Base-by-base conservation (phyloP, 768 basidiomycete species). In the Sporobolomyces pararoseus region DNA sequence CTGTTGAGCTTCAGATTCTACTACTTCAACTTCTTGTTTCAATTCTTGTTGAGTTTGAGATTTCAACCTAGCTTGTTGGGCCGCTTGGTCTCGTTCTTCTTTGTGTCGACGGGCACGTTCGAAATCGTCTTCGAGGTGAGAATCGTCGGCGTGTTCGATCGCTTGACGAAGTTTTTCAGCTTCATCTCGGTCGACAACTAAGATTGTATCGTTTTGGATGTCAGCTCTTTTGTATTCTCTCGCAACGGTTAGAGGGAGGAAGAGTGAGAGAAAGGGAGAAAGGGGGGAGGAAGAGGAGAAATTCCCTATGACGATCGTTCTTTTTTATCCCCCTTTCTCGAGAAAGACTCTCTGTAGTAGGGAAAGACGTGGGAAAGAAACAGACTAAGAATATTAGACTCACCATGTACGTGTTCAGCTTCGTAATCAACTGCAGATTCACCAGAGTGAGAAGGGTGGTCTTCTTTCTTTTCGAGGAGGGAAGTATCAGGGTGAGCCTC, bases 121-220 rank as follows among this genome's bases (percentile, higher is more conserved):
- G 19, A 63, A 65, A 5, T 68, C 52, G 49, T 50, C 63, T 13
- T 57, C 37, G 46, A 13, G 31, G 3, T 42, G 25, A 27, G 32
- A 25, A n/a, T 68, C 63, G 25, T 68, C 66, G 64, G 67, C 63
- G 44, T 68, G 53, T 13, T 52, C 53, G 34, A 73, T 62, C 7
- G 47, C 63, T 7, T 57, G 3, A 21, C 44, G 46, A n/a, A 73
- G 61, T 49, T 63, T 58, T 21, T 50, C 64, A 17, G 61, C 35
- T 25, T 65, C 71, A 16, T 42, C 59, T 31, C 31, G 62, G 50
- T 68, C 67, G 60, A 66, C 67, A 17, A 68, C 71, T 73, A 42
- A 17, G 17, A 42, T 42, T n/a, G n/a, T n/a, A n/a, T n/a, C n/a
- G n/a, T n/a, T n/a, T n/a, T n/a, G n/a, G n/a, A n/a, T n/a, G n/a